Evolutionary conservation across 2,329 filamentous ascomycete species (phyloP).

Genomic region (Neonectria faginata): DNA sequence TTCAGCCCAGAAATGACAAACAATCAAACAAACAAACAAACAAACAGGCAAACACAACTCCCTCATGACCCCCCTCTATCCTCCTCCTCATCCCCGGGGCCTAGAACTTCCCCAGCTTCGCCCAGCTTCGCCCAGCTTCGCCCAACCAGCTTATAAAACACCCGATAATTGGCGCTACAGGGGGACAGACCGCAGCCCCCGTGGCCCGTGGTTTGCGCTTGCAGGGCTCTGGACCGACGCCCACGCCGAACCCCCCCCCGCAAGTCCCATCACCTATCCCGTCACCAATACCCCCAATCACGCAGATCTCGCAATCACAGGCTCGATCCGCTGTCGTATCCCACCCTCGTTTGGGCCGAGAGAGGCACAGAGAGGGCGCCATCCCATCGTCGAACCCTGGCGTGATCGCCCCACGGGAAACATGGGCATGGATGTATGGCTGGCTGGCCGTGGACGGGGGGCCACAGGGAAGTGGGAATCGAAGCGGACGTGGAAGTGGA

Average conservation of each 20-base stretch:
- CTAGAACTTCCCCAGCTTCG: neutral
- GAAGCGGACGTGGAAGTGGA: neutral
- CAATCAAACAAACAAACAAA: constrained; percentile 11
- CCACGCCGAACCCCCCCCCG: constrained; percentile 19
- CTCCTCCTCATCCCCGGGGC: neutral
- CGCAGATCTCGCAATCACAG: constrained; percentile 34
- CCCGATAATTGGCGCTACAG: constrained; percentile 28
- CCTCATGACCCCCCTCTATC: neutral
- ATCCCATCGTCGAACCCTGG: constrained; percentile 24
- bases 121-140: neutral
- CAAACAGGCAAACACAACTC: neutral
- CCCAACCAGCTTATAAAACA: constrained; percentile 17
- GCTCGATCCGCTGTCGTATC: constrained; percentile 26
- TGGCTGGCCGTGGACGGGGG: neutral
- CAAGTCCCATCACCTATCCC: constrained; percentile 23
- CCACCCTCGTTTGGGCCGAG: constrained; percentile 7
- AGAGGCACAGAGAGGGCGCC: constrained; percentile 2
- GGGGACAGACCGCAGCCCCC: constrained; percentile 21
- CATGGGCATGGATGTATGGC: constrained; percentile 11
- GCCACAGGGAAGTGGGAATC: constrained; percentile 10
- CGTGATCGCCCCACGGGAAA: constrained; percentile 32
- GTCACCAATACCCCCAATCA: constrained; percentile 24
- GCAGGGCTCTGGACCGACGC: constrained; percentile 10
- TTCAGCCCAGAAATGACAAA: neutral
- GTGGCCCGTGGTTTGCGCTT: constrained; percentile 16